phyloP scores from a whole-genome alignment of 2,329 filamentous ascomycete species.

The Colletotrichum caudatum region DNA sequence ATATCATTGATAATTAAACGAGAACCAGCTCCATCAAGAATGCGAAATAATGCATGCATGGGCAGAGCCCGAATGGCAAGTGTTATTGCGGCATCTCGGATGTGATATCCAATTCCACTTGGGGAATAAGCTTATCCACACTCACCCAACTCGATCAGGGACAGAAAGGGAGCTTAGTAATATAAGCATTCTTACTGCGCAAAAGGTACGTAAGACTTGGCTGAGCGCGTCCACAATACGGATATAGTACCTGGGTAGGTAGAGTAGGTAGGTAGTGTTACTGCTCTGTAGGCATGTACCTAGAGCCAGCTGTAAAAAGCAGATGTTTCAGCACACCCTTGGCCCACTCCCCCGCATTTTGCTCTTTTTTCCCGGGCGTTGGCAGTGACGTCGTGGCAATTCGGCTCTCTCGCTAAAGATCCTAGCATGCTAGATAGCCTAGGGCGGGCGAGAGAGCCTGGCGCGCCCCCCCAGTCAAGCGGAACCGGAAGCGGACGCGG shows the following conservation, averaged over 20 bases:
- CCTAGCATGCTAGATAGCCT: neutral
- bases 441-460: conserved; percentile 1
- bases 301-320: conserved; percentile 22
- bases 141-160: conserved; percentile 20
- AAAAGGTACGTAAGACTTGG: neutral
- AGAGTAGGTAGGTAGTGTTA: too few relatives aligned
- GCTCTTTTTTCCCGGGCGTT: conserved; percentile 26
- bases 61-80: neutral
- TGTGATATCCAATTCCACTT: conserved; percentile 4
- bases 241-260: neutral
- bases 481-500: conserved; percentile 13
- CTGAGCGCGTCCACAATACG: conserved; percentile 14
- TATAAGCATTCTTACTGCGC: neutral
- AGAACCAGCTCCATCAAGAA: neutral
- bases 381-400: conserved; percentile 30
- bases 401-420: conserved; percentile 22
- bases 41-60: neutral
- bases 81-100: conserved; percentile 27
- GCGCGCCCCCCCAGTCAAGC: neutral
- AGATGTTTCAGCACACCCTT: conserved; percentile 31
- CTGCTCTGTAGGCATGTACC: neutral
- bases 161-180: neutral
- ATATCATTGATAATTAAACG: too few relatives aligned
- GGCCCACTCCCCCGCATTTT: conserved; percentile 39
- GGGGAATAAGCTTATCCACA: conserved; percentile 38